phyloP scores from a whole-genome alignment of 202 grass and related monocot genomes.

The Carex arenaria region DNA sequence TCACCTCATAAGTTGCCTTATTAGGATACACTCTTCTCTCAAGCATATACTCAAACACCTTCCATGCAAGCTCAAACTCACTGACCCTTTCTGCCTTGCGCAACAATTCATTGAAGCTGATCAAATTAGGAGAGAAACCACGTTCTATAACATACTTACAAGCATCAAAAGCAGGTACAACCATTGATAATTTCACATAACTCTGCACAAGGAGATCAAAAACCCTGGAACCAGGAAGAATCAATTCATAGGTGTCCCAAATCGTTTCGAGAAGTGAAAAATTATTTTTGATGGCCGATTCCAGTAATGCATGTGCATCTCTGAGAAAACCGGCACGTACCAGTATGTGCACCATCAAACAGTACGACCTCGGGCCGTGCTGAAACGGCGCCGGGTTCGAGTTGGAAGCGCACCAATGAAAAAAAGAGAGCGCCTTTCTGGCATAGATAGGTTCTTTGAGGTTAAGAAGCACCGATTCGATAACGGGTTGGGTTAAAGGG shows the following conservation, averaged over 20 bases:
- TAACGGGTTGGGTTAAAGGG: conserved; percentile 16
- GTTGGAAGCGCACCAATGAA: conserved; percentile 46
- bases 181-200: conserved; percentile 42
- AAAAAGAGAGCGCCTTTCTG: conserved; percentile 66
- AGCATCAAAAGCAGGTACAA: conserved; percentile 51
- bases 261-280: conserved; percentile 10
- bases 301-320: conserved; percentile 39
- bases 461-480: conserved; percentile 51
- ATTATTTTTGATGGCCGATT: conserved; percentile 45
- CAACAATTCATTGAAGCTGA: conserved; percentile 66
- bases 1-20: conserved; percentile 50
- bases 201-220: conserved; percentile 81
- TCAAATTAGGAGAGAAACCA: conserved; percentile 44
- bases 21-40: conserved; percentile 69
- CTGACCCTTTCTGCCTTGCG: conserved; percentile 30
- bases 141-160: conserved; percentile 50
- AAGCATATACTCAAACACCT: conserved; percentile 91
- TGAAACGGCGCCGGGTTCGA: conserved; percentile 7
- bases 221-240: conserved; percentile 37
- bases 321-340: conserved; percentile 49
- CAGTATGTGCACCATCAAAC: conserved; percentile 68
- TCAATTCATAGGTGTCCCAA: conserved; percentile 46
- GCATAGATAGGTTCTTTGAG: conserved; percentile 40
- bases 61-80: conserved; percentile 52
- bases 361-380: conserved; percentile 48